Percentiles rank a stretch among this genome's conserved stretches.
phyloP scores from a whole-genome alignment of 345 rosid genomes.

The Abelmoschus esculentus region DNA sequence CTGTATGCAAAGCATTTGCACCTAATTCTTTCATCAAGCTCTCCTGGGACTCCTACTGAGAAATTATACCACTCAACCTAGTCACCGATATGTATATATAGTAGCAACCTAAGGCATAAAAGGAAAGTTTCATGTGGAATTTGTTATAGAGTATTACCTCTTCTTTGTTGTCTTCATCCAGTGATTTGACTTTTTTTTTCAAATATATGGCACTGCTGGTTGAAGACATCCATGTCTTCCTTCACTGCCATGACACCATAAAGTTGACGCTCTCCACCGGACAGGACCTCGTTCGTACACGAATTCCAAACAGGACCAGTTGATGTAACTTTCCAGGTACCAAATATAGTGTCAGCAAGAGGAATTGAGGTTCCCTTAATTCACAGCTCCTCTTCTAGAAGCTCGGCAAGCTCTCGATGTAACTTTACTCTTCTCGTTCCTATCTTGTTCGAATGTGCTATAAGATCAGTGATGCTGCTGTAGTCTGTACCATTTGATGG shows the following conservation, averaged over 20 bases:
- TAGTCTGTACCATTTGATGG: constrained; percentile 8
- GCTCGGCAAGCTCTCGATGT: constrained; percentile 5
- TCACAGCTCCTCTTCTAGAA: background rate
- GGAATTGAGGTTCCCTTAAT: background rate
- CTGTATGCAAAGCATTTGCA: background rate
- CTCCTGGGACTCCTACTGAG: constrained; percentile 5
- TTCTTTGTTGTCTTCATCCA: no score
- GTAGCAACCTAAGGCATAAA: no score
- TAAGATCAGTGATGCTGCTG: background rate
- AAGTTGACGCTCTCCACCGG: constrained; percentile 7
- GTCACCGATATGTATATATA: background rate
- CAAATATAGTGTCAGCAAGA: background rate
- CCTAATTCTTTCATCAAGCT: background rate
- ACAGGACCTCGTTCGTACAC: background rate
- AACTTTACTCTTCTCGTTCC: constrained; percentile 8
- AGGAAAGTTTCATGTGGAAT: no score
- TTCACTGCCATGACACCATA: constrained; percentile 14
- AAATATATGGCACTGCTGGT: background rate
- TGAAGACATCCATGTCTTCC: constrained; percentile 3
- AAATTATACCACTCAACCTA: background rate
- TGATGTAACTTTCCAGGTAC: constrained; percentile 8
- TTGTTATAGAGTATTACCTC: no score
- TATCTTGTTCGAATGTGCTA: background rate
- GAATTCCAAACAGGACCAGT: background rate
- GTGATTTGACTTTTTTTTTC: no score